These are phyloP conservation scores for Pseudogymnoascus sp. DNA, from an alignment of 2,329 filamentous ascomycete species.

Conservation along the genomic window DNA sequence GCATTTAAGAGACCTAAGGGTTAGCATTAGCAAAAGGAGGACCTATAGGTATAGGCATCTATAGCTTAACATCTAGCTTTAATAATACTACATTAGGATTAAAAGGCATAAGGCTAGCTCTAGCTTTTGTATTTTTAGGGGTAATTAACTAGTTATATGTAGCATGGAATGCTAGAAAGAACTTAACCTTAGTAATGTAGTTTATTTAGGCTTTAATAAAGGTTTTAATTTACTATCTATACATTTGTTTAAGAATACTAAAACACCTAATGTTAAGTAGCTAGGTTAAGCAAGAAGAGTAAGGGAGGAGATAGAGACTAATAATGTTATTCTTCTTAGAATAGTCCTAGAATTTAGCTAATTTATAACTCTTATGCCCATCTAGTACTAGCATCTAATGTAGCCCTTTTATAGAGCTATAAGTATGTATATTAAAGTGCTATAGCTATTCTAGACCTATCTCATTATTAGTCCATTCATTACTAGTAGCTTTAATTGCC, in stretches of 20 bases:
- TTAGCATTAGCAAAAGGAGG: slow-evolving; percentile 10
- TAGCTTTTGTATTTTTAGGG: slow-evolving; percentile 23
- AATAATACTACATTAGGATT: slow-evolving; percentile 27
- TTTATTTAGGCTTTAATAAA: slow-evolving; percentile 26
- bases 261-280: slow-evolving; percentile 34
- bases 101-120: slow-evolving; percentile 28
- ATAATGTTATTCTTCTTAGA: slow-evolving; percentile 33
- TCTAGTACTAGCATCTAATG: slow-evolving; percentile 31
- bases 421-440: slow-evolving; percentile 27
- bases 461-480: slow-evolving; percentile 28
- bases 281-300: slow-evolving; percentile 17
- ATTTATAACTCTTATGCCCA: slow-evolving; percentile 30
- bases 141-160: slow-evolving; percentile 25
- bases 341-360: too few species aligned
- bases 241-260: slow-evolving; percentile 29
- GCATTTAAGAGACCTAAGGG: slow-evolving; percentile 18
- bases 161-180: slow-evolving; percentile 20
- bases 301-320: slow-evolving; percentile 32
- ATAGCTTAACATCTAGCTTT: too few species aligned
- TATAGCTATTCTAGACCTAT: slow-evolving; percentile 27
- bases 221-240: slow-evolving; percentile 25
- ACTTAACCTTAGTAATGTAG: slow-evolving; percentile 26
- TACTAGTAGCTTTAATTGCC: slow-evolving; percentile 25
- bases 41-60: slow-evolving; percentile 18
- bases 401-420: slow-evolving; percentile 17